Evolutionary conservation across 768 basidiomycete genomes (phyloP).

Genomic region (Sporobolomyces phaffii): DNA sequence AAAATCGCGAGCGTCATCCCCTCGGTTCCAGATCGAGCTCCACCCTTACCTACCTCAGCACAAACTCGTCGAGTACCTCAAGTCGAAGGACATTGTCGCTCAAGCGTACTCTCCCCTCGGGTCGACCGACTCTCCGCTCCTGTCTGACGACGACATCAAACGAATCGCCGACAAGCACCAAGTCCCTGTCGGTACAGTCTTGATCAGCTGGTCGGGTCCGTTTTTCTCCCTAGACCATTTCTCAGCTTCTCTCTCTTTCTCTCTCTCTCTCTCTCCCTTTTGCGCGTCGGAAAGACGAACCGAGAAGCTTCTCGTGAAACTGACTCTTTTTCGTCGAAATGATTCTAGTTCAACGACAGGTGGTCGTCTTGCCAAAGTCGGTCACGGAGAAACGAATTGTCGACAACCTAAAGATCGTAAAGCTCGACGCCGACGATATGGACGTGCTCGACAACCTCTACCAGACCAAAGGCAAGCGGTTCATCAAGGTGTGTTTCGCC

Average conservation of each 20-base stretch:
- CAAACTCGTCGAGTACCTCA: conserved; percentile 55
- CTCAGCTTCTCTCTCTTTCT: too few species aligned
- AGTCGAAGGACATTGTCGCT: conserved; percentile 60
- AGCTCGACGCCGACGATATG: conserved; percentile 61
- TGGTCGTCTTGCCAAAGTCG: conserved; percentile 70
- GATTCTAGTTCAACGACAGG: conserved; percentile 57
- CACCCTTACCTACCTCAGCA: conserved; percentile 67
- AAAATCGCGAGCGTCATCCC: too few species aligned
- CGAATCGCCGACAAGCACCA: conserved; percentile 60
- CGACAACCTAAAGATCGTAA: conserved; percentile 59
- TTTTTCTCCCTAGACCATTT: conserved; percentile 51
- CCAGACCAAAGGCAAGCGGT: conserved; percentile 56
- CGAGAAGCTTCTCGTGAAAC: too few species aligned
- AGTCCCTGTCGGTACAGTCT: conserved; percentile 60
- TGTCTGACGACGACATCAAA: conserved; percentile 57
- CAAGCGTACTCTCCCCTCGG: conserved; percentile 76
- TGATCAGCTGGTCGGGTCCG: conserved; percentile 67
- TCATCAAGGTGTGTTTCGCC: conserved; percentile 57
- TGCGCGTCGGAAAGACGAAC: too few species aligned
- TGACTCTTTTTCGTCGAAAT: conserved; percentile 46
- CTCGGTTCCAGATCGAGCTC: conserved; percentile 50
- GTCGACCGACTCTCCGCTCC: conserved; percentile 47
- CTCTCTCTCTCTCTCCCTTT: too few species aligned
- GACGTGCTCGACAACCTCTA: conserved; percentile 57
- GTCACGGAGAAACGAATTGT: conserved; percentile 64